A percentile compares a stretch with the other conserved stretches of the same genome.
These are phyloP conservation scores for Austroboletus novae-zelandiae DNA, from an alignment of 1,284 basidiomycete species.

Conservation along the genomic window DNA sequence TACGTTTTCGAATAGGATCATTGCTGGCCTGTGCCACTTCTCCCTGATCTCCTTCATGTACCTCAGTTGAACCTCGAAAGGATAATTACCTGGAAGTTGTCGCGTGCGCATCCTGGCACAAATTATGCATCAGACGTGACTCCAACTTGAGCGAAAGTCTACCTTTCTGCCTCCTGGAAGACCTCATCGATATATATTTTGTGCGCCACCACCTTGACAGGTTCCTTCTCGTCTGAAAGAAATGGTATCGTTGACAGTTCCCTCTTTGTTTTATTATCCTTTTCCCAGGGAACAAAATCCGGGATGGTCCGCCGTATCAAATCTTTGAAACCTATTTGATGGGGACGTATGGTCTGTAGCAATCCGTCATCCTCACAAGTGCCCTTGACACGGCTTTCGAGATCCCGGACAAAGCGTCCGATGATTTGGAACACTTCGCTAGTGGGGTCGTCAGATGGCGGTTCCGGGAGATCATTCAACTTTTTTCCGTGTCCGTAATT, in stretches of 20 bases:
- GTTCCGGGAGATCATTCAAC: slow-evolving; percentile 48
- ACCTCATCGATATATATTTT: slow-evolving; percentile 60
- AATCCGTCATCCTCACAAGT: too few species aligned
- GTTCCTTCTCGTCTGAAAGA: slow-evolving; percentile 38
- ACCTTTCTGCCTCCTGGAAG: slow-evolving; percentile 46
- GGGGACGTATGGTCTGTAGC: slow-evolving; percentile 51
- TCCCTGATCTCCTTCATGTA: slow-evolving; percentile 47
- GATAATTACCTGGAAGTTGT: slow-evolving; percentile 64
- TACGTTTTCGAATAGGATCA: slow-evolving; percentile 45
- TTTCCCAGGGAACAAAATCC: slow-evolving; percentile 37
- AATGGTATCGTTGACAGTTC: slow-evolving; percentile 34
- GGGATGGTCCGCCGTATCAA: slow-evolving; percentile 56
- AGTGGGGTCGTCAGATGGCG: slow-evolving; percentile 53
- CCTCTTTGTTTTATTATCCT: neutral
- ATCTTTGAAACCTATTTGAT: slow-evolving; percentile 45
- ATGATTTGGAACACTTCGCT: slow-evolving; percentile 52
- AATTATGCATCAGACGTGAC: too few species aligned
- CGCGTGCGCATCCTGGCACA: slow-evolving; percentile 57
- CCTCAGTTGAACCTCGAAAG: slow-evolving; percentile 54
- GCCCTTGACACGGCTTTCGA: slow-evolving; percentile 51
- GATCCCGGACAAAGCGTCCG: slow-evolving; percentile 43
- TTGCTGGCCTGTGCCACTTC: slow-evolving; percentile 51
- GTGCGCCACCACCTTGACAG: slow-evolving; percentile 1
- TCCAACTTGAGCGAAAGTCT: slow-evolving; percentile 21
- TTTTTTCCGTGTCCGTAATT: slow-evolving; percentile 38